A percentile compares a stretch with the other conserved stretches of the same genome.
Conservation (phyloP, 108 stramenopile genomes). For the Epipyxis sp. region DNA sequence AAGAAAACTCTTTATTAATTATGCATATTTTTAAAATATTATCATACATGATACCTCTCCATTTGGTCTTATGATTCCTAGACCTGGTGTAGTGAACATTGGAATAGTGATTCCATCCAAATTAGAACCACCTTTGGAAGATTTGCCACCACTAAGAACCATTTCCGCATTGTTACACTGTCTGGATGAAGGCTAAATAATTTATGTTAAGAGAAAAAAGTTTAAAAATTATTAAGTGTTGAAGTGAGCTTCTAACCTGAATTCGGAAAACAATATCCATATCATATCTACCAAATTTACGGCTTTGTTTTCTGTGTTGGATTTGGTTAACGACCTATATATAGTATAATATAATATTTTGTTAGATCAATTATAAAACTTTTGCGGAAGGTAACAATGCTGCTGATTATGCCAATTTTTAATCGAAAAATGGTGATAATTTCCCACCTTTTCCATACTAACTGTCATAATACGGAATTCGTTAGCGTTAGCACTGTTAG, state of each 20-base stretch:
- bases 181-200: not conserved
- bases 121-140: not conserved
- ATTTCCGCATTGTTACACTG: not conserved
- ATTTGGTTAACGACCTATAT: not conserved
- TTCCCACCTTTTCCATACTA: slow-evolving; percentile 10
- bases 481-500: not conserved
- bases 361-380: too few relatives aligned
- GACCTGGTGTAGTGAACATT: slow-evolving; percentile 5
- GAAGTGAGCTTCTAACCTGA: not conserved
- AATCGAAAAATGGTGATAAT: not conserved
- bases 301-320: not conserved
- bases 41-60: not conserved
- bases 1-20: not conserved
- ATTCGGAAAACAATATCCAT: slow-evolving; percentile 6
- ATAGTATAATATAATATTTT: too few relatives aligned
- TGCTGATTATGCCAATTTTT: not conserved
- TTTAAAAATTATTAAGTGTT: not conserved
- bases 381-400: too few relatives aligned
- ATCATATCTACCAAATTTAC: not conserved
- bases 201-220: not conserved
- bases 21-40: too few relatives aligned
- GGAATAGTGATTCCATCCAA: not conserved
- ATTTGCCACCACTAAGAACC: not conserved
- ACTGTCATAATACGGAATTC: not conserved
- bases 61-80: not conserved